Percentiles rank a stretch among this genome's conserved stretches.
These are phyloP conservation scores for Artemisia argyi DNA, from an alignment of 129 eudicot species.

Conservation along the genomic window DNA sequence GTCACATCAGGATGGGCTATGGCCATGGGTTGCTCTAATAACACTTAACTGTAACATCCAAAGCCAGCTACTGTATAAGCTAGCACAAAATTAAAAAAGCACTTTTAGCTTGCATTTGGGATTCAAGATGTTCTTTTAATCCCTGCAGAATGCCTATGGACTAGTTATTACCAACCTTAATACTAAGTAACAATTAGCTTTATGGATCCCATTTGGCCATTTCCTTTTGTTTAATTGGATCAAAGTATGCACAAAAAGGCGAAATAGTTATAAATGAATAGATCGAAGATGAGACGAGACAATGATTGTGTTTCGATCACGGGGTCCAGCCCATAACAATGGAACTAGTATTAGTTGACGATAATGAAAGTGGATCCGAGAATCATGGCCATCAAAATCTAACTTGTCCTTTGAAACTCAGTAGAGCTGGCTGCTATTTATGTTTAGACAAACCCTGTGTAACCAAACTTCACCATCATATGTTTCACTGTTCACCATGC, in stretches of 20 bases:
- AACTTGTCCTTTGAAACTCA: constrained; percentile 35
- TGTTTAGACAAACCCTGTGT: constrained; percentile 34
- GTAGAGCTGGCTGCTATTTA: constrained; percentile 19
- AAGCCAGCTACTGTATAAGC: too few species aligned
- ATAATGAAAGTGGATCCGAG: constrained; percentile 46
- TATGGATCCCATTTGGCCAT: constrained; percentile 10
- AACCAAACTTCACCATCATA: constrained; percentile 29
- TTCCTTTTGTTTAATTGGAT: not conserved
- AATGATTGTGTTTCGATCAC: constrained; percentile 34
- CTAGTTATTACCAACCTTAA: constrained; percentile 2
- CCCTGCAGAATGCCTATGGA: not conserved
- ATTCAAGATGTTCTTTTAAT: too few species aligned
- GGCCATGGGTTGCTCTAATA: too few species aligned
- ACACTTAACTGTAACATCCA: too few species aligned
- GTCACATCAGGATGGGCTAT: too few species aligned
- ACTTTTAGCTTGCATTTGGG: too few species aligned
- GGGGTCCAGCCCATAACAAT: constrained; percentile 35
- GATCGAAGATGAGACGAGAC: constrained; percentile 10
- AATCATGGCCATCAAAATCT: constrained; percentile 37
- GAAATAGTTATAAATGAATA: constrained; percentile 16
- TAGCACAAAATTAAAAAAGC: too few species aligned
- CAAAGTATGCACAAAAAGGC: constrained; percentile 13
- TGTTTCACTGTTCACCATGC: constrained; percentile 30
- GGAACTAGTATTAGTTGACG: constrained; percentile 33
- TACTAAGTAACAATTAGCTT: not conserved